These are phyloP conservation scores for Brassica juncea DNA, from an alignment of 345 rosid genomes.

Conservation along the genomic window DNA sequence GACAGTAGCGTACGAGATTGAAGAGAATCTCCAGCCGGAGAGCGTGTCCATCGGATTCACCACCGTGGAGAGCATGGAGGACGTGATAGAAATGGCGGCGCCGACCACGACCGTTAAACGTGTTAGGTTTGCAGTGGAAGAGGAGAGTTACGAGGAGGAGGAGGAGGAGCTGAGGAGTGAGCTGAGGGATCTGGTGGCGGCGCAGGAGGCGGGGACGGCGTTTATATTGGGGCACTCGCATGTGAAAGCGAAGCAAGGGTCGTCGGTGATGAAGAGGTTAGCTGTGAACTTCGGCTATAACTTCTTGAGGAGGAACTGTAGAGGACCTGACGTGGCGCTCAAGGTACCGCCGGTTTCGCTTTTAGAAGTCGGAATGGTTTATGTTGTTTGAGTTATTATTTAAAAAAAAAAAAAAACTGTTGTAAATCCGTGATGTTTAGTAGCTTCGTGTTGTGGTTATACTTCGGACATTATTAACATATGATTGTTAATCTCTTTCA, in stretches of 20 bases:
- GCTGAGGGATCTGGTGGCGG: slow-evolving; percentile 67
- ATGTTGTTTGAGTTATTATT: slow-evolving; percentile 53
- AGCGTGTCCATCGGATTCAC: slow-evolving; percentile 75
- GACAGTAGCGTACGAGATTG: slow-evolving; percentile 61
- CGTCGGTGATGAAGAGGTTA: slow-evolving; percentile 69
- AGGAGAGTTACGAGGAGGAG: slow-evolving; percentile 42
- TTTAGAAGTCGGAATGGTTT: slow-evolving; percentile 97
- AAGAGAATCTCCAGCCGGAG: slow-evolving; percentile 60
- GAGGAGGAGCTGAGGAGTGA: slow-evolving; percentile 56
- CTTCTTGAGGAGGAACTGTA: slow-evolving; percentile 85
- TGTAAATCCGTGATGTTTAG: slow-evolving; percentile 31
- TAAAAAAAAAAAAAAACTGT: neutral
- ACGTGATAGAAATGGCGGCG: slow-evolving; percentile 67
- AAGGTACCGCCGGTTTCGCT: slow-evolving; percentile 89
- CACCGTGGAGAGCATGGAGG: slow-evolving; percentile 63
- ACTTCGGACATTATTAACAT: neutral
- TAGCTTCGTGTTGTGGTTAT: neutral
- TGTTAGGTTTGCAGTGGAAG: slow-evolving; percentile 72
- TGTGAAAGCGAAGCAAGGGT: slow-evolving; percentile 91
- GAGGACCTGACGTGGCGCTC: slow-evolving; percentile 89
- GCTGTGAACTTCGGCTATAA: slow-evolving; percentile 83
- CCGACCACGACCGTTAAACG: slow-evolving; percentile 38
- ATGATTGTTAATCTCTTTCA: too few relatives aligned
- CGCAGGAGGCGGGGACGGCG: slow-evolving; percentile 82
- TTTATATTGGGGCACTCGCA: slow-evolving; percentile 93